Percentiles rank a stretch among this genome's conserved stretches.
Conservation (phyloP, 1,139 yeast genomes). For the Debaryomycetaceae sp. region DNA sequence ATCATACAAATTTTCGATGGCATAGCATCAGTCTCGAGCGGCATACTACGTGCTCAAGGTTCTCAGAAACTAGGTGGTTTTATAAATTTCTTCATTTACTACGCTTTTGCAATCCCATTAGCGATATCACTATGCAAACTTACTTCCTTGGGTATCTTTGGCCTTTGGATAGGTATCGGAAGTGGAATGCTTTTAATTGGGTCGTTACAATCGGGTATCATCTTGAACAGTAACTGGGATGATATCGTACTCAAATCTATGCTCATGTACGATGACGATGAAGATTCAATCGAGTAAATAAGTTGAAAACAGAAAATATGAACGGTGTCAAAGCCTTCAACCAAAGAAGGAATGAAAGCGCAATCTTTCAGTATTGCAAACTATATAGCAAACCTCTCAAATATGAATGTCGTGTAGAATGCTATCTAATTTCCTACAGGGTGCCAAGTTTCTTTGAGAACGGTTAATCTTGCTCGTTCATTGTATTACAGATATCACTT, state of each 20-base stretch:
- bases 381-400: too few species aligned
- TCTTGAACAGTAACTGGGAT: conserved; percentile 43
- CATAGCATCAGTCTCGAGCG: conserved; percentile 78
- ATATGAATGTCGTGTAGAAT: too few species aligned
- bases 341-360: neutral
- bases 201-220: conserved; percentile 46
- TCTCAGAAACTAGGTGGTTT: conserved; percentile 80
- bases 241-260: conserved; percentile 31
- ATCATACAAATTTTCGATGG: conserved; percentile 76
- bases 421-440: too few species aligned
- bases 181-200: conserved; percentile 73
- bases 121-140: conserved; percentile 63
- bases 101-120: conserved; percentile 59
- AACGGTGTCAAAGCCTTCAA: too few species aligned
- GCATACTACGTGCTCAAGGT: conserved; percentile 84
- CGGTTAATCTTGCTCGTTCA: too few species aligned
- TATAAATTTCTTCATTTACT: conserved; percentile 73
- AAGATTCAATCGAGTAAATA: conserved; percentile 8
- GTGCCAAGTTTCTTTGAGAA: too few species aligned
- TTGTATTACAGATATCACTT: too few species aligned
- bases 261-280: conserved; percentile 18
- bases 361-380: too few species aligned
- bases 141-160: conserved; percentile 52
- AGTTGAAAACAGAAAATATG: too few species aligned
- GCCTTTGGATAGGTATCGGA: conserved; percentile 90